Evolutionary conservation across 257 asterid genomes (phyloP).

Genomic region (Agastache rugosa): DNA sequence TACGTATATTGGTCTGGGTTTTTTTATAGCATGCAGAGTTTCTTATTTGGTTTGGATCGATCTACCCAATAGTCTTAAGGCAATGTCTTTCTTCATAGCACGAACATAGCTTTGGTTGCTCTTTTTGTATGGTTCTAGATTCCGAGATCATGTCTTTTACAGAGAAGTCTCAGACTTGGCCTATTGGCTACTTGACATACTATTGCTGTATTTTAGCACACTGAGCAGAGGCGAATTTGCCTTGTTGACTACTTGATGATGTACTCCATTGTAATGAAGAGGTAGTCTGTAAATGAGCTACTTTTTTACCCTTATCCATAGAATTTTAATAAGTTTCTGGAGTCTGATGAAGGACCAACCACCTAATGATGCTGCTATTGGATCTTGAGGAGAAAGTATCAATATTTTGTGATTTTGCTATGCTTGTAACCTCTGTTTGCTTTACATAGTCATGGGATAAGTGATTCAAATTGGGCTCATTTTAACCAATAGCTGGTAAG

Average conservation of each 20-base stretch:
- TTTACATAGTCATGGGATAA: background rate
- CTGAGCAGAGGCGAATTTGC: background rate
- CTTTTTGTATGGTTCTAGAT: background rate
- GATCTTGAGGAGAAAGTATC: slow-evolving; percentile 4
- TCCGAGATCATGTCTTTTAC: background rate
- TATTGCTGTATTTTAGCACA: background rate
- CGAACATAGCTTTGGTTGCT: slow-evolving; percentile 6
- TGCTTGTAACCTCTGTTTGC: background rate
- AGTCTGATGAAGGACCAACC: background rate
- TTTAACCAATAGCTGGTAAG: slow-evolving; percentile 6
- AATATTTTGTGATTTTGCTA: background rate
- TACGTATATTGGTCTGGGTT: slow-evolving; percentile 13
- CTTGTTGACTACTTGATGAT: slow-evolving; percentile 13
- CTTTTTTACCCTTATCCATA: background rate
- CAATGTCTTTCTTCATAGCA: background rate
- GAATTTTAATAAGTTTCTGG: slow-evolving; percentile 1
- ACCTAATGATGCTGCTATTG: background rate
- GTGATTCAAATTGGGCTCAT: background rate
- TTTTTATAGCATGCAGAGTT: background rate
- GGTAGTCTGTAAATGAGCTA: slow-evolving; percentile 2
- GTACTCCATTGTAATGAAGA: slow-evolving; percentile 2
- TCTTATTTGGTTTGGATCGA: slow-evolving; percentile 13
- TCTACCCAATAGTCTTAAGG: slow-evolving; percentile 6
- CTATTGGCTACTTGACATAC: slow-evolving; percentile 6
- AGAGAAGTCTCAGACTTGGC: background rate